Base-by-base conservation (phyloP, 805 yeast species). In the Sungouiozyma intestinalis region DNA sequence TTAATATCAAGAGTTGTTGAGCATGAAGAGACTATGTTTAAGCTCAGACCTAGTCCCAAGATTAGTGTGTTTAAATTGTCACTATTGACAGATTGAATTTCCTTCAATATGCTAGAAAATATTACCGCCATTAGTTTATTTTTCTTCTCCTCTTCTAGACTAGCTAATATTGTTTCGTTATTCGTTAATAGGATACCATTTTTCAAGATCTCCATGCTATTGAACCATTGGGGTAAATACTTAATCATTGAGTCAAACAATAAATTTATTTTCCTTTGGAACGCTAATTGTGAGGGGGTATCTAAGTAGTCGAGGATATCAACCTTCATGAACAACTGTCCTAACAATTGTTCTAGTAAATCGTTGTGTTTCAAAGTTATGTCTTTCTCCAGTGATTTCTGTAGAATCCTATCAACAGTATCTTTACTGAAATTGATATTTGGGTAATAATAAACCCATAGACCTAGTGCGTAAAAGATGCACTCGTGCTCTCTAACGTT, bases 151-250 rank as follows among this genome's bases (percentile, higher is more conserved):
- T 13, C 11, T 3, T 40, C 9, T 3, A 41, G 27, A 13, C 16
- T 14, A 5, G 33, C 16, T 19, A 43, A 16, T 17, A 41, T 16
- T 3, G 19, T 34, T 7, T 18, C 20, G 17, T 49, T 49, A 36
- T 54, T 58, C 17, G 62, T 51, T 11, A 55, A 16, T 21, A 55
- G 39, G n/a, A 58, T 54, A 13, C 55, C 34, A 18, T 48, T 45
- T 41, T 57, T 57, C 13, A 55, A 14, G 18, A 16, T 35, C 8
- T 35, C 27, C n/a, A 35, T 41, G 14, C 34, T 21, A 14, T 24
- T 24, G 5, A 4, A 16, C 36, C 34, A 33, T 18, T 18, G 31
- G 46, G 45, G 21, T 43, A 41, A 17, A 20, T 24, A 15, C 29
- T 27, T 24, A 39, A 18, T 17, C 34, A 35, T 16, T 33, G 38